Evolutionary conservation across 164 flowering plant species (phyloP), one percentile per base, ranked within the genome.

Genomic region (Taxillus chinensis): DNA sequence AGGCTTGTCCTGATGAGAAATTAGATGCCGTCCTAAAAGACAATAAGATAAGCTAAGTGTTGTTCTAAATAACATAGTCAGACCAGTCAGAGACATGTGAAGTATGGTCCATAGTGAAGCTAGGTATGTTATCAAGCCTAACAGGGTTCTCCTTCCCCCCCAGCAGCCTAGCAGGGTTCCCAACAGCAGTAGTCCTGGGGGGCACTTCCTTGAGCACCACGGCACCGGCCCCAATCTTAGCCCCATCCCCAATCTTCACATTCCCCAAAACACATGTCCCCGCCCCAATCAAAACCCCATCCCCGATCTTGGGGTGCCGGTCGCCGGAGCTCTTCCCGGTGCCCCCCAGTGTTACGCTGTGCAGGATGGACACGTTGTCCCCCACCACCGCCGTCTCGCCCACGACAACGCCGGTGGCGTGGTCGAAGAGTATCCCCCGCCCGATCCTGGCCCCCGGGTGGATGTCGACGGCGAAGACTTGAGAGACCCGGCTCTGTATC

Each of bases 381-480:
- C 89, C 92, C 12, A 86, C 78, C 68, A 82, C 89, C 2, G 89
- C 85, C 0, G 92, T 88, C 72, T 89, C 92, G 5, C 90, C 96
- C 2, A 89, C 66, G 37, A 89, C 90, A 3, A 86, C 68, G 3
- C 92, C 96, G 0, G 92, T 89, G 0, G 89, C 92, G 51, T 89
- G 96, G 68, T 89, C 92, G 38, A 89, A 68, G 71, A 89, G 62
- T 3, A 89, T 78, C 59, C 96, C 92, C 2, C 68, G 41, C 37
- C 96, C 96, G 14, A 89, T 83, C 63, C 66, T 85, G 0, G 96
- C 96, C 5, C 90, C 96, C 0, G 96, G 96, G 61, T 89, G 96
- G 13, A 89, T 86, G 63, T 89, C 96, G 43, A 83, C 80, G 0
- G 83, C 84, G 55, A 89, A 89, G 6, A 76, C 81, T 61, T 85